Evolutionary conservation across 805 yeast genomes (phyloP).

Genomic region (Sugiyamaella americana): DNA sequence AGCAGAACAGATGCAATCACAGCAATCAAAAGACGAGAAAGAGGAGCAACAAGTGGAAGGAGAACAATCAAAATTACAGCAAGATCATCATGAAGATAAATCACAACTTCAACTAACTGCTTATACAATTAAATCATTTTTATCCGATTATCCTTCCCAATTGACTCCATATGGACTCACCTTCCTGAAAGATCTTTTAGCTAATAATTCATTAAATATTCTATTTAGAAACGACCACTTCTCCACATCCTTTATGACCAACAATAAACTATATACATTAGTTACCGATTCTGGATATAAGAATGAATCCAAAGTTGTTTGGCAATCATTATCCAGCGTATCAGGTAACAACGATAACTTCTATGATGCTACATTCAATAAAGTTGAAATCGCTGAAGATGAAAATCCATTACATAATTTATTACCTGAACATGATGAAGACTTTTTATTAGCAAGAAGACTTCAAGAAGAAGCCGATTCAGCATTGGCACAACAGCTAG

Average conservation of each 20-base stretch:
- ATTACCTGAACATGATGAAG: conserved; percentile 19
- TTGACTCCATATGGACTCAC: conserved; percentile 62
- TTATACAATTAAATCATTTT: conserved; percentile 37
- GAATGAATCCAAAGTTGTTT: conserved; percentile 49
- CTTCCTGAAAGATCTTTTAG: conserved; percentile 40
- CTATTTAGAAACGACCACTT: conserved; percentile 90
- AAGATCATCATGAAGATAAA: conserved; percentile 21
- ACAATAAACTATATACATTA: conserved; percentile 50
- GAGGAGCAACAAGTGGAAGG: too few species aligned
- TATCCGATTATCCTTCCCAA: conserved; percentile 65
- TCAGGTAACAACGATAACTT: conserved; percentile 66
- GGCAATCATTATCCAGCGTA: conserved; percentile 71
- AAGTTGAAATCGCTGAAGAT: conserved; percentile 24
- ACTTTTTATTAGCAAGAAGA: conserved; percentile 29
- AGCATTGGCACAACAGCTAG: not conserved
- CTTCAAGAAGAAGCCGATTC: conserved; percentile 29
- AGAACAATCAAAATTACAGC: too few species aligned
- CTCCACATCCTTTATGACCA: conserved; percentile 49
- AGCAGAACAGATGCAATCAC: conserved; percentile 33
- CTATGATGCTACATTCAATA: conserved; percentile 59
- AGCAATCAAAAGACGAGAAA: conserved; percentile 18
- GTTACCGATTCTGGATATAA: conserved; percentile 69
- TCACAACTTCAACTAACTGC: conserved; percentile 17
- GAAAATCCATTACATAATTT: not conserved
- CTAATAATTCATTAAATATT: conserved; percentile 53